phyloP scores from a whole-genome alignment of 2,329 filamentous ascomycete species.

The Fusarium irregulare region DNA sequence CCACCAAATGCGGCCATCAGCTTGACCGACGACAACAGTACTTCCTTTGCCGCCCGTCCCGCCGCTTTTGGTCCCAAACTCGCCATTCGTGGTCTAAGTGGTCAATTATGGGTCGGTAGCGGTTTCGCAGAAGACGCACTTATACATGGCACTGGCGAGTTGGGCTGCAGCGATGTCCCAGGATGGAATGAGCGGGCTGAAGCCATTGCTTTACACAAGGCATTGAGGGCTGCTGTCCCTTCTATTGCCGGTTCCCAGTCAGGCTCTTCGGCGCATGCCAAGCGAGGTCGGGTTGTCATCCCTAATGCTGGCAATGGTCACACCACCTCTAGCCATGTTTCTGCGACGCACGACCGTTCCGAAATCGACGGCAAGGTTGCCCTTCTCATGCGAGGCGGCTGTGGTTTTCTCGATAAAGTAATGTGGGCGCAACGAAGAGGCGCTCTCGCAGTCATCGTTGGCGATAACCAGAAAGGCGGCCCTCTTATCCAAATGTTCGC shows the following conservation, averaged over 20 bases:
- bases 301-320: conserved; percentile 49
- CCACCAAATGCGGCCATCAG: conserved; percentile 96
- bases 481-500: conserved; percentile 97
- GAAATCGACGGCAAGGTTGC: conserved; percentile 96
- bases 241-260: conserved; percentile 37
- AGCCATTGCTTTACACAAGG: conserved; percentile 57
- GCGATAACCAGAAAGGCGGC: conserved; percentile 90
- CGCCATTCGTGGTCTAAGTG: conserved; percentile 80
- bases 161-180: conserved; percentile 94
- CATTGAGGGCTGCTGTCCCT: conserved; percentile 48
- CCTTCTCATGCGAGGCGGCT: conserved; percentile 89
- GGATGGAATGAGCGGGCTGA: conserved; percentile 79
- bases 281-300: conserved; percentile 49
- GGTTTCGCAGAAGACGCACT: conserved; percentile 86
- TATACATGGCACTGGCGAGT: conserved; percentile 76
- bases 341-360: conserved; percentile 88
- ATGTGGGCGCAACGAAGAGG: conserved; percentile 96
- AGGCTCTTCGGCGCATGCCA: conserved; percentile 40
- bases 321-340: conserved; percentile 73
- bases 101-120: conserved; percentile 91
- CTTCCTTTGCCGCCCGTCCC: conserved; percentile 92
- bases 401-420: conserved; percentile 95
- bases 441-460: conserved; percentile 89
- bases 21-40: conserved; percentile 97
- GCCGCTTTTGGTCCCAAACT: conserved; percentile 91